Evolutionary conservation across 2,329 filamentous ascomycete genomes (phyloP).

Genomic region (Fusarium cyanostomum): DNA sequence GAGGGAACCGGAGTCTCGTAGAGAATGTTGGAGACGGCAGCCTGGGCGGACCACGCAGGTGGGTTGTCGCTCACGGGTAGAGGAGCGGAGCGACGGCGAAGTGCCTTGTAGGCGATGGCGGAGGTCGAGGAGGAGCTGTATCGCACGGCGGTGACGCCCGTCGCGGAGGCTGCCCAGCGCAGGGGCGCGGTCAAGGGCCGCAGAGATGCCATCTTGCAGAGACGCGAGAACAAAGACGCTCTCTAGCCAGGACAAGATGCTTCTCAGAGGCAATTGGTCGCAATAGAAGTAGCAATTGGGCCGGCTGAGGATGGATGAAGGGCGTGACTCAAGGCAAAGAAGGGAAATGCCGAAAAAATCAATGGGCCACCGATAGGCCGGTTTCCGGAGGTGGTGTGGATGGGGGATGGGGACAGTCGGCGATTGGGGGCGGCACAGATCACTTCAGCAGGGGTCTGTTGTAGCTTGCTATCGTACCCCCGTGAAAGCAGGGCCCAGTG

Average conservation of each 20-base stretch:
- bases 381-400: constrained; percentile 40
- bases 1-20: constrained; percentile 96
- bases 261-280: constrained; percentile 34
- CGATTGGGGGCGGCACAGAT: constrained; percentile 34
- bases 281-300: constrained; percentile 33
- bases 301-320: constrained; percentile 13
- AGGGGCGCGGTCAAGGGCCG: constrained; percentile 54
- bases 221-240: constrained; percentile 34
- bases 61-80: constrained; percentile 80
- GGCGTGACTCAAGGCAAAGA: constrained; percentile 40
- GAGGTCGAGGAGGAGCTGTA: constrained; percentile 74
- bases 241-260: constrained; percentile 41
- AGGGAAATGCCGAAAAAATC: constrained; percentile 41
- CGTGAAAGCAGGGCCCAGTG: not conserved
- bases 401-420: constrained; percentile 3
- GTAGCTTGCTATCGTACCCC: constrained; percentile 11
- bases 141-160: constrained; percentile 47
- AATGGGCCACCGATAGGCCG: constrained; percentile 38
- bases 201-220: constrained; percentile 56
- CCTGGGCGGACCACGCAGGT: constrained; percentile 87
- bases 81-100: constrained; percentile 88
- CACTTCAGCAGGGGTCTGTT: constrained; percentile 30
- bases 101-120: constrained; percentile 95
- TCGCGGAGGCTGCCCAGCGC: constrained; percentile 47
- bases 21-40: constrained; percentile 96